These are phyloP conservation scores for Murraya koenigii DNA, from an alignment of 345 rosid genomes.

Conservation along the genomic window DNA sequence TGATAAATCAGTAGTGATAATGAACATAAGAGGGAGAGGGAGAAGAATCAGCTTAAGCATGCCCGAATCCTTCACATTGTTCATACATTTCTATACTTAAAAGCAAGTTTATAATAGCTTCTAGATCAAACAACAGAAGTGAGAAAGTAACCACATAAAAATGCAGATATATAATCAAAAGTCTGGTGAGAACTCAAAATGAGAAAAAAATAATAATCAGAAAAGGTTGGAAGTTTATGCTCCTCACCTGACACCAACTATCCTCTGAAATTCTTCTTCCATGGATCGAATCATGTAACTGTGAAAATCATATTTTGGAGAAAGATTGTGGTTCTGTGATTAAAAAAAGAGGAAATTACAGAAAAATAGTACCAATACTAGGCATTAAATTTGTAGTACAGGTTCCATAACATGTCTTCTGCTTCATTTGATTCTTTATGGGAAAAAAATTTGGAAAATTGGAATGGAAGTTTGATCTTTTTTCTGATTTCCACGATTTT, in stretches of 20 bases:
- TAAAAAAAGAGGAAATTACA: slow-evolving; percentile 13
- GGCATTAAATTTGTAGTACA: neutral
- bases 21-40: neutral
- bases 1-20: neutral
- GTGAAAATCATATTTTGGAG: slow-evolving; percentile 75
- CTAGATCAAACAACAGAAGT: neutral
- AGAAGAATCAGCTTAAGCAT: neutral
- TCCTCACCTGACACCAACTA: slow-evolving; percentile 90
- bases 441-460: neutral
- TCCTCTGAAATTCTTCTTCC: slow-evolving; percentile 96
- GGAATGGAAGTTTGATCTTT: neutral
- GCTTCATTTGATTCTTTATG: neutral
- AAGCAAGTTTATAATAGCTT: slow-evolving; percentile 6
- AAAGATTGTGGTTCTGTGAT: slow-evolving; percentile 82
- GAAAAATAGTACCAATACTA: neutral
- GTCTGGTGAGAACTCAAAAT: neutral
- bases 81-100: neutral
- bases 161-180: neutral
- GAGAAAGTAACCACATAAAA: neutral
- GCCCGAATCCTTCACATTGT: neutral
- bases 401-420: neutral
- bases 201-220: neutral
- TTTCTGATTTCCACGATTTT: neutral
- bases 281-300: slow-evolving; percentile 96
- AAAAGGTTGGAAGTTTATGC: slow-evolving; percentile 1